Percentiles rank a stretch among this genome's conserved stretches.
phyloP scores from a whole-genome alignment of 2,329 filamentous ascomycete species.

The Arthroderma sp. region DNA sequence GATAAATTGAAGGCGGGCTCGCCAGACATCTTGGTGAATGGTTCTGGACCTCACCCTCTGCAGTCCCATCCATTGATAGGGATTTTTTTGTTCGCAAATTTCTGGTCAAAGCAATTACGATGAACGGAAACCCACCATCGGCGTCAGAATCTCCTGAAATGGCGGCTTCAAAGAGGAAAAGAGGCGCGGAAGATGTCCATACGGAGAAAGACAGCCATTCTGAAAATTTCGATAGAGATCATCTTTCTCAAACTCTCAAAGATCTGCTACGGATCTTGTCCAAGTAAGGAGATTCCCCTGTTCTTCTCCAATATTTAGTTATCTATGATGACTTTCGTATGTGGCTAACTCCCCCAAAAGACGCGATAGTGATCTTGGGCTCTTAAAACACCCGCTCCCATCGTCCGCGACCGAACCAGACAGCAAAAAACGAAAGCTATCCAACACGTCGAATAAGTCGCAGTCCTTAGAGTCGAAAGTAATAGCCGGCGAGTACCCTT shows the following conservation, averaged over 20 bases:
- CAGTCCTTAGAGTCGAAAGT: slow-evolving; percentile 28
- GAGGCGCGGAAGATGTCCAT: too few species aligned
- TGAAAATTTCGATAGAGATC: slow-evolving; percentile 13
- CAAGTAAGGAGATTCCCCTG: slow-evolving; percentile 16
- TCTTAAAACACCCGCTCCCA: slow-evolving; percentile 28
- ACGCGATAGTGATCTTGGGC: slow-evolving; percentile 31
- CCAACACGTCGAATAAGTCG: slow-evolving; percentile 12
- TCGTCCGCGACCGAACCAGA: slow-evolving; percentile 26
- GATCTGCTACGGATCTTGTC: slow-evolving; percentile 23
- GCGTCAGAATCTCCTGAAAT: too few species aligned
- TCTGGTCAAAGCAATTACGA: too few species aligned
- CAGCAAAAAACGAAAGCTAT: slow-evolving; percentile 30
- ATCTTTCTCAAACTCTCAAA: slow-evolving; percentile 23
- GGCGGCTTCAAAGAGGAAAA: too few species aligned
- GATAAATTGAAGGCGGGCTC: too few species aligned
- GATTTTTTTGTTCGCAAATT: too few species aligned
- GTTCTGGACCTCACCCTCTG: too few species aligned
- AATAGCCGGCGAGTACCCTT: slow-evolving; percentile 24
- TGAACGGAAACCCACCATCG: too few species aligned
- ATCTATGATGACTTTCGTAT: too few species aligned
- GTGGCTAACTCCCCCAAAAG: slow-evolving; percentile 13
- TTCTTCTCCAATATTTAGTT: neutral
- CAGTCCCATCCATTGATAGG: too few species aligned
- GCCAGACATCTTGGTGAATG: too few species aligned
- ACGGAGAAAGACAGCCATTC: too few species aligned